Evolutionary conservation across 805 yeast genomes (phyloP).

Genomic region (Kodamaea laetipori): DNA sequence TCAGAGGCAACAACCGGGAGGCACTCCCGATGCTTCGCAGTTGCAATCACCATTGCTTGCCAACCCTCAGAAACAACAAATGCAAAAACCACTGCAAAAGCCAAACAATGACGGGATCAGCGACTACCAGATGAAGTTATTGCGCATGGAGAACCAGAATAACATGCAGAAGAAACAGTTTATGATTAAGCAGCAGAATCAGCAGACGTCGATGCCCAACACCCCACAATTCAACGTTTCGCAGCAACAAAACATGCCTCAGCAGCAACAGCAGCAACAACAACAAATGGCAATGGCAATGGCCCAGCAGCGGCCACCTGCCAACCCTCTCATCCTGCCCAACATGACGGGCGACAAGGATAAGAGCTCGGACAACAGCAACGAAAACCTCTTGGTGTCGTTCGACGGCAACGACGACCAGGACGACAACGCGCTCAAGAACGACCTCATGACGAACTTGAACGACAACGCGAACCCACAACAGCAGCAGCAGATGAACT

Average conservation of each 20-base stretch:
- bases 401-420: conserved; percentile 8
- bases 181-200: conserved; percentile 18
- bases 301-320: conserved; percentile 9
- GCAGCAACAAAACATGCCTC: conserved; percentile 12
- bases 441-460: conserved; percentile 14
- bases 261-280: conserved; percentile 15
- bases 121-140: conserved; percentile 25
- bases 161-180: conserved; percentile 22
- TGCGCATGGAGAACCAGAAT: conserved; percentile 19
- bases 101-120: conserved; percentile 12
- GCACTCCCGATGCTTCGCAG: not conserved
- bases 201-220: conserved; percentile 14
- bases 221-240: conserved; percentile 15
- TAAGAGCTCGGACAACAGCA: conserved; percentile 5
- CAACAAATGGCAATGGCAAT: conserved; percentile 13
- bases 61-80: conserved; percentile 6
- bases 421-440: conserved; percentile 6
- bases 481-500: conserved; percentile 20
- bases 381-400: conserved; percentile 14
- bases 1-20: conserved; percentile 6
- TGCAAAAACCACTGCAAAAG: conserved; percentile 6
- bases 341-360: conserved; percentile 11
- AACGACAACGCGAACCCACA: conserved; percentile 13
- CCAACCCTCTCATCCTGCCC: conserved; percentile 8
- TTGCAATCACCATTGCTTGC: conserved; percentile 14